These are phyloP conservation scores for Blastocystis sp. DNA, from an alignment of 352 stramenopile species.

Conservation along the genomic window DNA sequence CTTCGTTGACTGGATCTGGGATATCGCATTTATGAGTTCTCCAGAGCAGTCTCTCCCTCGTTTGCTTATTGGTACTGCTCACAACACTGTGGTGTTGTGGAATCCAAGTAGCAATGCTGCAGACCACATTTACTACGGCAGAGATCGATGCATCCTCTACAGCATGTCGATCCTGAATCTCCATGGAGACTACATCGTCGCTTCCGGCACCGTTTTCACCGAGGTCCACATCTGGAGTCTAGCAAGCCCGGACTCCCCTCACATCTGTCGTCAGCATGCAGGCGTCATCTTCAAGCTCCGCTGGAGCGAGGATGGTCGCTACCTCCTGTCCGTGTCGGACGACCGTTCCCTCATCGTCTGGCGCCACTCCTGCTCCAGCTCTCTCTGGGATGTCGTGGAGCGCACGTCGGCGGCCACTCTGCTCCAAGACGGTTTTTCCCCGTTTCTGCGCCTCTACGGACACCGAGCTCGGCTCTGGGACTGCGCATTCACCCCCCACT, in stretches of 20 bases:
- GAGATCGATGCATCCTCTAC: slow-evolving; percentile 56
- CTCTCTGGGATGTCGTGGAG: neutral
- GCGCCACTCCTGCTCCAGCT: neutral
- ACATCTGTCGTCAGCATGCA: neutral
- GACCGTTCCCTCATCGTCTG: slow-evolving; percentile 29
- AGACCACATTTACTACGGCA: neutral
- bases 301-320: slow-evolving; percentile 43
- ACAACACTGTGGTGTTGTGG: slow-evolving; percentile 50
- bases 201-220: slow-evolving; percentile 52
- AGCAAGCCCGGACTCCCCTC: neutral
- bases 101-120: neutral
- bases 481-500: neutral
- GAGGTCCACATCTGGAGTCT: slow-evolving; percentile 56
- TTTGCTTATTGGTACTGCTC: slow-evolving; percentile 34
- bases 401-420: neutral
- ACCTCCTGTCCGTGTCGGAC: slow-evolving; percentile 57
- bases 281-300: slow-evolving; percentile 60
- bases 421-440: neutral
- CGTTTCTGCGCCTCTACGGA: neutral
- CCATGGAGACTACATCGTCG: slow-evolving; percentile 27
- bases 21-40: neutral
- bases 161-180: slow-evolving; percentile 25
- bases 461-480: slow-evolving; percentile 46
- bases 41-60: neutral
- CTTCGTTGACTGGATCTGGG: slow-evolving; percentile 60